These are phyloP conservation scores for Trichophyton mentagrophytes DNA, from an alignment of 2,329 filamentous ascomycete species.

Conservation along the genomic window DNA sequence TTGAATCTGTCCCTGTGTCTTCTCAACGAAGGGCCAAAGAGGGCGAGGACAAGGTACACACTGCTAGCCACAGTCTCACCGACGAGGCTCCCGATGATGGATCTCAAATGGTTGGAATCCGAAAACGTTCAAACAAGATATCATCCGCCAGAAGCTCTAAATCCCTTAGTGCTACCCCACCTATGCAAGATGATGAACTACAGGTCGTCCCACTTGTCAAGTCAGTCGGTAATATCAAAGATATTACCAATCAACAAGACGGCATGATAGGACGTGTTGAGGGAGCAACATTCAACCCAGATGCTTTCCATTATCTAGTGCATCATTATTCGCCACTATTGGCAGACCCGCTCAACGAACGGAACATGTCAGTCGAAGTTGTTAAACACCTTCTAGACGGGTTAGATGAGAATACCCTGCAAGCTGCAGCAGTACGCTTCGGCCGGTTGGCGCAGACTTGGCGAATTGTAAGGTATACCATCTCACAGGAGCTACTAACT, in stretches of 20 bases:
- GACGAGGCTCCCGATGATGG: slow-evolving; percentile 48
- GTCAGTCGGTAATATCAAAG: slow-evolving; percentile 31
- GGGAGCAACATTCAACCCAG: slow-evolving; percentile 32
- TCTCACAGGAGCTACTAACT: slow-evolving; percentile 37
- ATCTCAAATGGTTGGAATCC: slow-evolving; percentile 38
- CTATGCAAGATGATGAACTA: slow-evolving; percentile 33
- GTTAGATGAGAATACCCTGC: slow-evolving; percentile 42
- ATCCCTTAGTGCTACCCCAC: slow-evolving; percentile 43
- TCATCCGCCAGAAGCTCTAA: slow-evolving; percentile 38
- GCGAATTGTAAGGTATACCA: slow-evolving; percentile 42
- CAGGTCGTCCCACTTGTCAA: slow-evolving; percentile 41
- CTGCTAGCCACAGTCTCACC: slow-evolving; percentile 37
- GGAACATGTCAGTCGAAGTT: slow-evolving; percentile 16
- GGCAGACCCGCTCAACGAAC: slow-evolving; percentile 17
- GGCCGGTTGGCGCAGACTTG: slow-evolving; percentile 46
- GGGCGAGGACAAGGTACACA: slow-evolving; percentile 35
- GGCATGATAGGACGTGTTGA: slow-evolving; percentile 39
- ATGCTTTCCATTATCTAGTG: slow-evolving; percentile 32
- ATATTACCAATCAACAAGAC: slow-evolving; percentile 32
- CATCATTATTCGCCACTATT: slow-evolving; percentile 31
- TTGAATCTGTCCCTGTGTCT: slow-evolving; percentile 3
- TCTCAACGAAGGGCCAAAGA: slow-evolving; percentile 26
- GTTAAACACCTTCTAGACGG: slow-evolving; percentile 28
- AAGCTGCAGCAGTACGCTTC: slow-evolving; percentile 39
- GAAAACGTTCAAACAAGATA: slow-evolving; percentile 33